Percentiles rank a stretch among this genome's conserved stretches.
Conservation (phyloP, 768 basidiomycete species). For the Tylopilus subfusipes region DNA sequence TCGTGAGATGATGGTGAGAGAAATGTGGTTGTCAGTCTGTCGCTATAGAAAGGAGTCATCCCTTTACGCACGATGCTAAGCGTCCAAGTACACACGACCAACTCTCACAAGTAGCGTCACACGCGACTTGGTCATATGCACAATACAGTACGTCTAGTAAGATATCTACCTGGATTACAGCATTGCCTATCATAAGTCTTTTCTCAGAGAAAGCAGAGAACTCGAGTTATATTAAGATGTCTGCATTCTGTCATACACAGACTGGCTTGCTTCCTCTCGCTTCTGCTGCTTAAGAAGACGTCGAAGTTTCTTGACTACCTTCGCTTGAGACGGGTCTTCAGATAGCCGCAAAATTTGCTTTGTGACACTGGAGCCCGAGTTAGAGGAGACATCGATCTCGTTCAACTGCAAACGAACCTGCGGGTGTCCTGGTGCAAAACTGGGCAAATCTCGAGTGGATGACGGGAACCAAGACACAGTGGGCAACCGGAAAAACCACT, state of each 20-base stretch:
- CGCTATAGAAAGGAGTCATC: constrained; percentile 26
- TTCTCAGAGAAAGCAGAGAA: not conserved
- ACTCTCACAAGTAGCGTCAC: not conserved
- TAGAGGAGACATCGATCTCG: not conserved
- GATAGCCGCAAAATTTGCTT: constrained; percentile 45
- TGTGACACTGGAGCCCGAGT: constrained; percentile 35
- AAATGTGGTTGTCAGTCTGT: constrained; percentile 10
- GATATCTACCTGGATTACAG: constrained; percentile 12
- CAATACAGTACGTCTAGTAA: constrained; percentile 10
- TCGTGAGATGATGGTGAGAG: constrained; percentile 23
- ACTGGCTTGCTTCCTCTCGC: constrained; percentile 9
- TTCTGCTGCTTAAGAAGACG: constrained; percentile 38
- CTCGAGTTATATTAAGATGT: not conserved
- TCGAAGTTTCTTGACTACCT: constrained; percentile 37
- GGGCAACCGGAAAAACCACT: constrained; percentile 33
- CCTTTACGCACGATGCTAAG: constrained; percentile 18
- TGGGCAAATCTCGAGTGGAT: constrained; percentile 55
- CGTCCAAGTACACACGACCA: constrained; percentile 14
- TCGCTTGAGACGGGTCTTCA: constrained; percentile 34
- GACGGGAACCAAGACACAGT: constrained; percentile 46
- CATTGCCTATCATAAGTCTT: constrained; percentile 6
- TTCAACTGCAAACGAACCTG: constrained; percentile 40
- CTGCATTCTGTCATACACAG: constrained; percentile 3
- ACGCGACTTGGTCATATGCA: not conserved
- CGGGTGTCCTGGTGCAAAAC: constrained; percentile 47